Base-by-base conservation (phyloP, 1,139 yeast genomes). In the Blastobotrys petasosporus region DNA sequence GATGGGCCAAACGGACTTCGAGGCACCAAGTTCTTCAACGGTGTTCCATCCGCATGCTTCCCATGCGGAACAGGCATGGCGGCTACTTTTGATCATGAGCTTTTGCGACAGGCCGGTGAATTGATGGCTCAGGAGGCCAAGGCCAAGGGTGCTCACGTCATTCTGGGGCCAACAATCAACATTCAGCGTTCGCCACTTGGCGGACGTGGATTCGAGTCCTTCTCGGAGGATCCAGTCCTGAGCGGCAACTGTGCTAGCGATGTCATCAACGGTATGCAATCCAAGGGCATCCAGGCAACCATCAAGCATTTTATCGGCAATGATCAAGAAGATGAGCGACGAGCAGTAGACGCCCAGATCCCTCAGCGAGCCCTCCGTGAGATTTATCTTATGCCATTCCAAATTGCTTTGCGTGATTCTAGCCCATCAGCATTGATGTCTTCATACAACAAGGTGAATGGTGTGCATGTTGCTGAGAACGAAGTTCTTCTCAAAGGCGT, bases 131-230 rank as follows among this genome's bases (percentile, higher is more conserved):
- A 52, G 11, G 81, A 77, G 56, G 77, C 79, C 32, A 70, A 64
- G 49, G 69, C 67, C 49, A 77, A 77, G 51, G 73, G 73, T 57
- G 69, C 71, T 42, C 74, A 75, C 62, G 70, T 70, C 40, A 70
- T 76, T 36, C 65, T 76, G 49, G 80, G 80, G 3, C 81, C 81
- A 12, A 76, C 80, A 10, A 68, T 73, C 47, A 76, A 76, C 60
- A 75, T 75, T 56, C 80, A 75, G 44, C 68, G 85, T 52, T 71
- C 75, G 30, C 85, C 85, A 4, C 62, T 76, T 32, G 84, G 83
- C 20, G 85, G 85, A n/a, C 65, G 85, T 49, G 77, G 78, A 1
- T 80, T 79, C 56, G 85, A 80, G 61, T 72, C 79, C 32, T 80
- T 75, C 61, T 68, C 79, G 13, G 85, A 79, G 62, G 85, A 80